Conservation (phyloP, 1,284 basidiomycete genomes). For the Porogramme epimiltina region DNA sequence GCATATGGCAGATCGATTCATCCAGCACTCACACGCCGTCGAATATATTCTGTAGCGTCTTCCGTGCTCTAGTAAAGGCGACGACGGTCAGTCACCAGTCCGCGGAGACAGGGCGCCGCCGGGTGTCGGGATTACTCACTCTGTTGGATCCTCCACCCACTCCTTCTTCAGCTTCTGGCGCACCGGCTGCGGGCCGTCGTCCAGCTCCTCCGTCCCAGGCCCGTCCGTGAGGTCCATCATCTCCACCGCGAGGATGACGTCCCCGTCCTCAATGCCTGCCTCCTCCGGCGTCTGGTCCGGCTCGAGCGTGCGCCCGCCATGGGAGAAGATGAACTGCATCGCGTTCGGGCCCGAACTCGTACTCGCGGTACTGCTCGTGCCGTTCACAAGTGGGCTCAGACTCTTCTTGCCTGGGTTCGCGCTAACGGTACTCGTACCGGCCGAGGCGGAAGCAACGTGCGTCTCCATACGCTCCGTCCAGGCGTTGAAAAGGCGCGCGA, state of each 20-base stretch:
- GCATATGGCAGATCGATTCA: neutral
- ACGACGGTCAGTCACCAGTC: neutral
- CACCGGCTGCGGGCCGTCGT: conserved; percentile 60
- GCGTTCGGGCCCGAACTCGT: conserved; percentile 27
- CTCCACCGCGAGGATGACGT: conserved; percentile 84
- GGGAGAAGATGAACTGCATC: conserved; percentile 78
- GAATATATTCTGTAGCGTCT: conserved; percentile 77
- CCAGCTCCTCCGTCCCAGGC: conserved; percentile 59
- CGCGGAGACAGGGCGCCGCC: neutral
- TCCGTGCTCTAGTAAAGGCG: conserved; percentile 54
- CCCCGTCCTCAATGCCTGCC: conserved; percentile 78
- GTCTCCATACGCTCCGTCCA: conserved; percentile 85
- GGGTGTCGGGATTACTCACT: conserved; percentile 47
- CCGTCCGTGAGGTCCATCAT: conserved; percentile 82
- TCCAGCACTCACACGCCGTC: conserved; percentile 68
- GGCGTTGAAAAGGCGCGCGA: conserved; percentile 77
- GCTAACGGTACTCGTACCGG: conserved; percentile 5
- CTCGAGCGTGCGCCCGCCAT: conserved; percentile 73
- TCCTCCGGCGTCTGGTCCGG: conserved; percentile 83
- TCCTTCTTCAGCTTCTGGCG: conserved; percentile 73
- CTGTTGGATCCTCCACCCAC: conserved; percentile 71
- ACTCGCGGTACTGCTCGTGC: conserved; percentile 39
- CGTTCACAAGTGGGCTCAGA: conserved; percentile 42
- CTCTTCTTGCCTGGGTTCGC: conserved; percentile 25
- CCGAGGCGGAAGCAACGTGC: conserved; percentile 13